phyloP scores from a whole-genome alignment of 1,284 basidiomycete species.

The Cryptococcus sp. region DNA sequence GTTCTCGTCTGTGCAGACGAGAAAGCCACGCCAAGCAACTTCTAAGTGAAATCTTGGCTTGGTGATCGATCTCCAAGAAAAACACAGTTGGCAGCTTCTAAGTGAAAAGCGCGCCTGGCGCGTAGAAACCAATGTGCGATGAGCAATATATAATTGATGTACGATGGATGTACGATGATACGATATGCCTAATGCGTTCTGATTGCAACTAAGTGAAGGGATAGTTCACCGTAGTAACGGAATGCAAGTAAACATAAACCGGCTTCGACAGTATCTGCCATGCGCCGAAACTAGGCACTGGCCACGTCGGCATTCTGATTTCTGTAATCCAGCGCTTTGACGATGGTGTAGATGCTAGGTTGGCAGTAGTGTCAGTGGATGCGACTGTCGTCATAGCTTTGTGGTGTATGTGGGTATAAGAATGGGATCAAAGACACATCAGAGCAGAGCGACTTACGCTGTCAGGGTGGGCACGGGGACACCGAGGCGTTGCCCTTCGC shows the following conservation, averaged over 20 bases:
- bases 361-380: conserved; percentile 8
- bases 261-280: too few species aligned
- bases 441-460: conserved; percentile 38
- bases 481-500: conserved; percentile 51
- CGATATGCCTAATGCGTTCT: too few species aligned
- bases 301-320: conserved; percentile 39
- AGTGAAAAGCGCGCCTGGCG: too few species aligned
- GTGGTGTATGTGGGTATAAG: background rate
- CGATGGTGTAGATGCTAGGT: conserved; percentile 43
- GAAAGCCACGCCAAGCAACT: background rate
- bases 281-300: conserved; percentile 4
- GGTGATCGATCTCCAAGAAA: too few species aligned
- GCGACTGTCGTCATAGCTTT: too few species aligned
- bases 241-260: too few species aligned
- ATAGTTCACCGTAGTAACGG: too few species aligned
- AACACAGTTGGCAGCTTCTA: too few species aligned
- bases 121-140: too few species aligned
- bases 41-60: background rate
- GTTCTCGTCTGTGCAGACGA: background rate
- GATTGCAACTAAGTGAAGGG: too few species aligned
- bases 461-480: conserved; percentile 49
- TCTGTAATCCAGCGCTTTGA: conserved; percentile 50
- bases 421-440: background rate
- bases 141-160: too few species aligned
- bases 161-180: too few species aligned